Base-by-base conservation (phyloP, 768 basidiomycete species). In the Lactifluus subvellereus region DNA sequence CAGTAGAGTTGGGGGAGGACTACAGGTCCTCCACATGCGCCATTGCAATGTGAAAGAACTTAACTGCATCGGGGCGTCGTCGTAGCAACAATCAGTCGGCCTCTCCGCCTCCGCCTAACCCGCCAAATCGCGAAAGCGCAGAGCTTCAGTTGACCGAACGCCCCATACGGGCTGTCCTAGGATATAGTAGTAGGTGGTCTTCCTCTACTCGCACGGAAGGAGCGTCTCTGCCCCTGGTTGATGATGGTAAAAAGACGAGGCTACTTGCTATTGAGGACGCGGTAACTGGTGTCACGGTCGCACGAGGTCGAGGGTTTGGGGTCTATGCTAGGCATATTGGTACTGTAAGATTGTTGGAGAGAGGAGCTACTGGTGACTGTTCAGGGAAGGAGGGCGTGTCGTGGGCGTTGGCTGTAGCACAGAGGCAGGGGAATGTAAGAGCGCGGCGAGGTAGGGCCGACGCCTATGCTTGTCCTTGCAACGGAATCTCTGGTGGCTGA, bases 171-270 rank as follows among this genome's bases (percentile, higher is more conserved):
- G 59, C 77, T 85, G 54, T 83, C 80, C 65, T 89, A 88, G 18
- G 77, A 75, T 68, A 86, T 86, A 32, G 75, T 74, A 18, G 82
- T 84, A 60, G 89, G 88, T 27, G 89, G 90, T 3, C 89, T 91
- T 8, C 87, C 83, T 7, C 58, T 58, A 16, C 57, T 42, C 0
- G 86, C 79, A 69, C 91, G 87, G 80, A 88, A 89, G 73, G 89
- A 91, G 5, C 86, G 86, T 3, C 80, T 45, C 32, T 65, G 54
- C 72, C 9, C 89, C 86, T 11, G 79, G 79, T 69, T 88, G 87
- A 57, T 88, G 80, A 79, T 88, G 27, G 27, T 27, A 89, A 70
- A 88, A 91, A 60, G 71, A 82, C 6, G 83, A 79, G 63, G 82
- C 80, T 1, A 61, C 57, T 55, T 66, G 69, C n/a, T 54, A 78